These are phyloP conservation scores for Aspergillus hiratsukae DNA, from an alignment of 2,329 filamentous ascomycete genomes.

Conservation along the genomic window DNA sequence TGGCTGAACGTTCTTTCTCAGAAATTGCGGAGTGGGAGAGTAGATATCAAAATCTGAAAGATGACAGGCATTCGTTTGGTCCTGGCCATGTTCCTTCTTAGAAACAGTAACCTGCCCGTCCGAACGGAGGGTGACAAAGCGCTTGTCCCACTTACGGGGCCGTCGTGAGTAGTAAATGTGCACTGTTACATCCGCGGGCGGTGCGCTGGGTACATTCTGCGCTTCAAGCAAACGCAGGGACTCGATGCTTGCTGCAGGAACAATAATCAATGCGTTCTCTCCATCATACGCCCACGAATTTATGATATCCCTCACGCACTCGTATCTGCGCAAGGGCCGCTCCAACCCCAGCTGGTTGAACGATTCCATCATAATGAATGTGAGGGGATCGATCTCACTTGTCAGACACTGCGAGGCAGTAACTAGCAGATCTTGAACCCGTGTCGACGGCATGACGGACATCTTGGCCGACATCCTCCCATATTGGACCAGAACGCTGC, in stretches of 20 bases:
- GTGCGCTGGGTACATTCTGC: conserved; percentile 57
- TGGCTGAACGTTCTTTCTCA: conserved; percentile 68
- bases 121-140: conserved; percentile 66
- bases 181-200: conserved; percentile 63
- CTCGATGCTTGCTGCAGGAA: conserved; percentile 54
- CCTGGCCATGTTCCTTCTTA: conserved; percentile 69
- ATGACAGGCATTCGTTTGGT: conserved; percentile 69
- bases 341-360: conserved; percentile 74
- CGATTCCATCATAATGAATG: conserved; percentile 70
- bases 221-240: conserved; percentile 52
- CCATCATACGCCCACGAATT: conserved; percentile 87
- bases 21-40: conserved; percentile 63
- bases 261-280: conserved; percentile 69
- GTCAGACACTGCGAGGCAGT: conserved; percentile 61
- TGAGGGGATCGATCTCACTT: conserved; percentile 59
- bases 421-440: conserved; percentile 66
- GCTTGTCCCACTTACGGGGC: conserved; percentile 83
- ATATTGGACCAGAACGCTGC: conserved; percentile 70
- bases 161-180: conserved; percentile 76
- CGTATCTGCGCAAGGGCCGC: conserved; percentile 77
- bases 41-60: conserved; percentile 93
- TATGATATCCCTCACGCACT: conserved; percentile 79
- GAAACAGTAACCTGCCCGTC: conserved; percentile 69
- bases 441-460: conserved; percentile 71
- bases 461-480: conserved; percentile 64